Evolutionary conservation across 1,284 basidiomycete genomes (phyloP), one percentile per base, ranked within the genome.

Genomic region (Ganoderma lucidum): DNA sequence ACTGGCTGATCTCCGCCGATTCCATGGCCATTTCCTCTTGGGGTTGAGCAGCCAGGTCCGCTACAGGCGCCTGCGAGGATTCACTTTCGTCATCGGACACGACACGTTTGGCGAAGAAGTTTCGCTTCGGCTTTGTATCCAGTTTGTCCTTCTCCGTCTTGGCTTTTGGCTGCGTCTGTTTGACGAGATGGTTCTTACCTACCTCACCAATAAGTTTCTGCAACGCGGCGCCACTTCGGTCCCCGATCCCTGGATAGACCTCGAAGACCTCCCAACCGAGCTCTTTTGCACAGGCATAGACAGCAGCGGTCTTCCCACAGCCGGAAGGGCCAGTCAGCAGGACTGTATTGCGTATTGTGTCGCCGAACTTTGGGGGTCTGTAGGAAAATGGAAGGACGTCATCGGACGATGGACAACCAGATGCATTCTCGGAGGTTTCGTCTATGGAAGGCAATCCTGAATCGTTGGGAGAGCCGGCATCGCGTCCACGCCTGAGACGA

Each of bases 181-280:
- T 75, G 30, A 97, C 91, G 70, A 93, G 86, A 79, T 98, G 97
- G 79, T 98, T 99, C 81, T 90, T 94, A 12, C 95, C 95, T 1
- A 98, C 94, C 73, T 98, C 96, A 12, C 98, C 98, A 30, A 99
- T 90, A 69, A 97, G 87, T 65, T 87, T 85, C 65, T 93, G 89
- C 68, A 99, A 82, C 71, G 91, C 94, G 44, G 90, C 85, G 2
- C 93, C 95, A 58, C 90, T 94, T 30, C 98, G 88, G 76, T 89
- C 93, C 32, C 95, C 95, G 69, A 97, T 92, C 4, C 98, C 98
- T n/a, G 98, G 94, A 81, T 96, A 95, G 10, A 99, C 95, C 80
- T 99, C 98, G 77, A 99, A 98, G 14, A 99, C 91, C 64, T 98
- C 95, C 93, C 94, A 99, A 5, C 93, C 96, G 28, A 99, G 86